Evolutionary conservation across 352 stramenopile species (phyloP).

Genomic region (Globisporangium ultimum): DNA sequence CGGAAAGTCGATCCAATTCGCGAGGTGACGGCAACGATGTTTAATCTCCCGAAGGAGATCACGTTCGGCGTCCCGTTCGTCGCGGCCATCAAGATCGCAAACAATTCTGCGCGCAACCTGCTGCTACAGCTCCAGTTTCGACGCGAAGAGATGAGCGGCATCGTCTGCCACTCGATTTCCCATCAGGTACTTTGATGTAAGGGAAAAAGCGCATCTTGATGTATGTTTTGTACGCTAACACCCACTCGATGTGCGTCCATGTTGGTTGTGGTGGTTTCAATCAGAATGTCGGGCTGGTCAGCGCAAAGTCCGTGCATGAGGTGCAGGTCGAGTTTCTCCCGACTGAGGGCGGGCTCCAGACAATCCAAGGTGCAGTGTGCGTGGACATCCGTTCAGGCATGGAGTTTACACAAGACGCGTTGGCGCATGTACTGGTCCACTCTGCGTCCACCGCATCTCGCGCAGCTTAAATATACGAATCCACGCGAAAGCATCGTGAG

Average conservation of each 20-base stretch:
- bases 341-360: conserved; percentile 61
- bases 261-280: background rate
- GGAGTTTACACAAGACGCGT: conserved; percentile 49
- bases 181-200: conserved; percentile 44
- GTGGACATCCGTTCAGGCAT: conserved; percentile 65
- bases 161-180: conserved; percentile 70
- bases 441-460: conserved; percentile 8
- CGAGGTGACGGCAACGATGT: conserved; percentile 46
- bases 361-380: conserved; percentile 50
- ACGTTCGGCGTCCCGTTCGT: conserved; percentile 52
- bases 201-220: too few relatives aligned
- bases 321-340: conserved; percentile 68
- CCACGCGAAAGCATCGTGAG: background rate
- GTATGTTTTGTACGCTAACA: background rate
- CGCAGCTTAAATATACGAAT: conserved; percentile 3
- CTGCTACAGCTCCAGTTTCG: conserved; percentile 79
- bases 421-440: conserved; percentile 58
- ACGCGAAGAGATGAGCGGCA: conserved; percentile 60
- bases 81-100: conserved; percentile 47
- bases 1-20: conserved; percentile 38
- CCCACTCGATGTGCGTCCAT: background rate
- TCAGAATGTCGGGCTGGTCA: conserved; percentile 65
- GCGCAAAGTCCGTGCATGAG: conserved; percentile 35
- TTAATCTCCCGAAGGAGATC: conserved; percentile 46
- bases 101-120: conserved; percentile 57